Conservation (phyloP, 495 filamentous ascomycete genomes). For the Bacidia rubella region DNA sequence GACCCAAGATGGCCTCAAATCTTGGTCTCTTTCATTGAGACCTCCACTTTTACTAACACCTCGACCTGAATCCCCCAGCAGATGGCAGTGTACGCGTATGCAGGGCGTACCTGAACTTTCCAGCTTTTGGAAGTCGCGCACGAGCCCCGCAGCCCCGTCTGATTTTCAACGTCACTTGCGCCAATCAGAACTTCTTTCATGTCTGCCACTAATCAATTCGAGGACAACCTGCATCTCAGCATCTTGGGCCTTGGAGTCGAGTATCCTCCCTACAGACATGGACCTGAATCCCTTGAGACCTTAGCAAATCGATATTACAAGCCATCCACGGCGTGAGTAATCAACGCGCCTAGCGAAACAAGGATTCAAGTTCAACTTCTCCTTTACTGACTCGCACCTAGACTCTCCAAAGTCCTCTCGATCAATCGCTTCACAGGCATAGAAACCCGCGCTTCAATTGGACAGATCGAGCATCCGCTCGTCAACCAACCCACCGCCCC, state of each 20-base stretch:
- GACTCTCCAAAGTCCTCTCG: slow-evolving; percentile 38
- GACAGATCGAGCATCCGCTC: slow-evolving; percentile 39
- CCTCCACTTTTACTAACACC: no score
- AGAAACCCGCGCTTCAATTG: slow-evolving; percentile 45
- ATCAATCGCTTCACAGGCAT: slow-evolving; percentile 55
- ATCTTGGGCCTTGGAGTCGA: slow-evolving; percentile 20
- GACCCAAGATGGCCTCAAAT: not conserved
- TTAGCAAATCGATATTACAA: slow-evolving; percentile 20
- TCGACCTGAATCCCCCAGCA: no score
- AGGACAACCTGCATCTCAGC: slow-evolving; percentile 17
- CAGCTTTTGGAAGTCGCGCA: no score
- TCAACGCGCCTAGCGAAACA: not conserved
- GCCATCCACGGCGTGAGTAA: slow-evolving; percentile 18
- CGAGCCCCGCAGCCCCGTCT: not conserved
- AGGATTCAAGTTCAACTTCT: slow-evolving; percentile 4
- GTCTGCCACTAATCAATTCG: slow-evolving; percentile 9
- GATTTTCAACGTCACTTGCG: not conserved
- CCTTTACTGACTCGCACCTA: slow-evolving; percentile 12
- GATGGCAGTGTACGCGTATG: no score
- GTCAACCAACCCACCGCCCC: slow-evolving; percentile 41
- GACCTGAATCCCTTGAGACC: slow-evolving; percentile 18
- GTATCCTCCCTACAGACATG: slow-evolving; percentile 19
- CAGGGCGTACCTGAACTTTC: no score
- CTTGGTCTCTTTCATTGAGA: not conserved
- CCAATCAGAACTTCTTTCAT: not conserved